Conservation (phyloP, 176 grass and related monocot genomes). For the Lolium perenne region DNA sequence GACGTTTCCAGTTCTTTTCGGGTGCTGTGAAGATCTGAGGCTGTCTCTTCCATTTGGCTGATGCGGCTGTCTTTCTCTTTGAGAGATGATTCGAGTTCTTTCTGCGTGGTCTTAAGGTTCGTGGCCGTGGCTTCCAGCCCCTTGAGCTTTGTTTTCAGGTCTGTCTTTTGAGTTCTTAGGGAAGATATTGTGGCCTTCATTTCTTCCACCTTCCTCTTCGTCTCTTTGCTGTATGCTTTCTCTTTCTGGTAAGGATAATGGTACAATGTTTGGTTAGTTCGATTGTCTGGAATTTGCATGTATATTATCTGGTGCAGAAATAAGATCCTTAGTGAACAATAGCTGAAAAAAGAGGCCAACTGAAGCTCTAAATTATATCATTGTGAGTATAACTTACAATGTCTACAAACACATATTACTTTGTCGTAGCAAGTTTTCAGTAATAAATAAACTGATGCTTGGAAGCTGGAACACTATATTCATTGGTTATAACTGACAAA, state of each 20-base stretch:
- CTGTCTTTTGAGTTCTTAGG: slow-evolving; percentile 63
- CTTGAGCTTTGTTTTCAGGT: slow-evolving; percentile 79
- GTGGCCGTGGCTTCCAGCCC: slow-evolving; percentile 51
- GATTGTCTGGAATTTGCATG: neutral
- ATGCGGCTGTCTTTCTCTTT: slow-evolving; percentile 63
- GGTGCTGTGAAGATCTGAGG: slow-evolving; percentile 6
- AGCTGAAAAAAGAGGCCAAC: slow-evolving; percentile 4
- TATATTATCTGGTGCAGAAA: neutral
- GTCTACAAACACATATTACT: neutral
- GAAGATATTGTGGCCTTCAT: slow-evolving; percentile 72
- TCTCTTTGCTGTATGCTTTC: slow-evolving; percentile 63
- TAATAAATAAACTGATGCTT: neutral
- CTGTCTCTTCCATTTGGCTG: slow-evolving; percentile 44
- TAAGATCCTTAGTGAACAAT: neutral
- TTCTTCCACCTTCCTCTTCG: slow-evolving; percentile 66
- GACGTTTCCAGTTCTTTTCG: slow-evolving; percentile 55
- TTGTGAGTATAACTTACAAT: neutral
- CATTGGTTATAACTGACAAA: neutral
- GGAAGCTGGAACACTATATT: neutral
- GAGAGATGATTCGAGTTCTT: slow-evolving; percentile 70
- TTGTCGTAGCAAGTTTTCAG: neutral
- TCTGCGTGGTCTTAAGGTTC: slow-evolving; percentile 64
- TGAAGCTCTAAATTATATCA: neutral
- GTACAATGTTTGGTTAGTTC: neutral
- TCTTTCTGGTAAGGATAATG: slow-evolving; percentile 71